Evolutionary conservation across 179 eudicot genomes (phyloP).

Genomic region (Corrigiola litoralis): DNA sequence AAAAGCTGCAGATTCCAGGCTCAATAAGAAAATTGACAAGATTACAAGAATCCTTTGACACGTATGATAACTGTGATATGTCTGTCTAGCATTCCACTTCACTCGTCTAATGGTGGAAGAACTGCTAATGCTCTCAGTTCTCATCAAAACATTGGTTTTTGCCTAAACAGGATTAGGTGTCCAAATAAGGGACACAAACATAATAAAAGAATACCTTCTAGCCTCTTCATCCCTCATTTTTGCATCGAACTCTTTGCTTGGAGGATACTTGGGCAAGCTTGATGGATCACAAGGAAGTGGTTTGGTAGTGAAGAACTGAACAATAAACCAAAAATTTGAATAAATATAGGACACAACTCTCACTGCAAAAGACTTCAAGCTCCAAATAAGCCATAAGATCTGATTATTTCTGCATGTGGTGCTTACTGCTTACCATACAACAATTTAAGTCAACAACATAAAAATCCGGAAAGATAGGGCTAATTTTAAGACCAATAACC

Average conservation of each 20-base stretch:
- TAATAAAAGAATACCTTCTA: conserved; percentile 51
- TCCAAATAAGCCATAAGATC: neutral
- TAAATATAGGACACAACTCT: neutral
- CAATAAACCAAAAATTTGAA: conserved; percentile 16
- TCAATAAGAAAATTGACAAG: too few species aligned
- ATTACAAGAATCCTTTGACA: too few species aligned
- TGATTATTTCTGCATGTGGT: too few species aligned
- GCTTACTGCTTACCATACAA: too few species aligned
- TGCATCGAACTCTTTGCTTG: conserved; percentile 94
- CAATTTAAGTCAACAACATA: too few species aligned
- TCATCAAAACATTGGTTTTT: neutral
- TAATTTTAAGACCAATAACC: too few species aligned
- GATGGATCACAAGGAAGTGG: conserved; percentile 92
- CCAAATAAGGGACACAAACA: neutral
- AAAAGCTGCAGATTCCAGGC: too few species aligned
- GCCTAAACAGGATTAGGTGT: too few species aligned
- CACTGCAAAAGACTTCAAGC: neutral
- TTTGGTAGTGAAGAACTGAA: conserved; percentile 68
- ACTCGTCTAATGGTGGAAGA: neutral
- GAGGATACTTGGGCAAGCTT: conserved; percentile 88
- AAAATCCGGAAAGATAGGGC: too few species aligned
- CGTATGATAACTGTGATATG: too few species aligned
- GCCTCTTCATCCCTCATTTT: conserved; percentile 92
- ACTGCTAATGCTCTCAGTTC: neutral
- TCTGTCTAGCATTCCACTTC: too few species aligned